These are phyloP conservation scores for Solanum pimpinellifolium DNA, from an alignment of 257 asterid genomes.

Conservation along the genomic window DNA sequence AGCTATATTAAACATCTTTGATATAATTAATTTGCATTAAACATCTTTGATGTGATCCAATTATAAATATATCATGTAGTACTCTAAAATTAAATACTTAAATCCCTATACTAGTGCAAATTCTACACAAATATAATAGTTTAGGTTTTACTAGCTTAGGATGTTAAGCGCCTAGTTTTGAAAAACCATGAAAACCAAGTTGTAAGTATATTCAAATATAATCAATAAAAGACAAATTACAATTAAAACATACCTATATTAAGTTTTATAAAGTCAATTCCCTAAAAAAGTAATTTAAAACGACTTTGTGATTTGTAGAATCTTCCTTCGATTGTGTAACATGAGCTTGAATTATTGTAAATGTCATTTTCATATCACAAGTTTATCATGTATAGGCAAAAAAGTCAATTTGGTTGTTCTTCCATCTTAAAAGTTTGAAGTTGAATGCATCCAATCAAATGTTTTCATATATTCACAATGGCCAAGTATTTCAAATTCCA, in stretches of 20 bases:
- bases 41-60: too few species aligned
- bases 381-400: background rate
- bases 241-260: background rate
- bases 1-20: background rate
- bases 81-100: too few species aligned
- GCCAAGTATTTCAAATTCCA: background rate
- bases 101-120: background rate
- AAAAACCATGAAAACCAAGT: background rate
- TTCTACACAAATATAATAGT: background rate
- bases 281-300: background rate
- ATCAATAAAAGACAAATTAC: background rate
- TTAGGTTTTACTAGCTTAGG: background rate
- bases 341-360: background rate
- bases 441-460: background rate
- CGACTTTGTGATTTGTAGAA: background rate
- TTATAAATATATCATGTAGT: too few species aligned
- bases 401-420: background rate
- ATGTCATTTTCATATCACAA: background rate
- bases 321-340: background rate
- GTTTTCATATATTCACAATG: background rate
- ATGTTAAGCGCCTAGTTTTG: background rate
- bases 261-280: background rate
- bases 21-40: too few species aligned
- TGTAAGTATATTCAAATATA: too few species aligned
- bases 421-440: background rate